These are phyloP conservation scores for Iris pallida DNA, from an alignment of 116 monocot species.

Conservation along the genomic window DNA sequence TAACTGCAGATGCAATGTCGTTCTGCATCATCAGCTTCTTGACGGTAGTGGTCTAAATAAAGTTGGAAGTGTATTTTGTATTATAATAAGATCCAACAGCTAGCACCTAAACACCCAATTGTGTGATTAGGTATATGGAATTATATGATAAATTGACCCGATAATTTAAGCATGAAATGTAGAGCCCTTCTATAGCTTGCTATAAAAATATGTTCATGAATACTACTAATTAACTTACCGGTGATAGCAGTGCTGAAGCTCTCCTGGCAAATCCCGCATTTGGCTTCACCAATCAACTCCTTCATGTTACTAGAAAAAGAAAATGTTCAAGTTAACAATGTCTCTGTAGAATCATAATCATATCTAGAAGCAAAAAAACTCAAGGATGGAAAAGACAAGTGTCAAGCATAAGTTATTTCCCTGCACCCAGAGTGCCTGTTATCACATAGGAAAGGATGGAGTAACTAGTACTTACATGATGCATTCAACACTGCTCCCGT, in stretches of 20 bases:
- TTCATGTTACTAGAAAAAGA: slow-evolving; percentile 69
- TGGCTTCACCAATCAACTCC: slow-evolving; percentile 85
- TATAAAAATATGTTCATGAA: background rate
- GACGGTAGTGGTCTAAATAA: no score
- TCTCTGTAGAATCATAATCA: background rate
- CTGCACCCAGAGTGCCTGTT: background rate
- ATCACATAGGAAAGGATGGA: background rate
- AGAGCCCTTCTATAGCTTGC: background rate
- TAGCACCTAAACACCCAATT: no score
- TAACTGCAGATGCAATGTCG: no score
- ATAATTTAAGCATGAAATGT: no score
- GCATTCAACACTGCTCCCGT: slow-evolving; percentile 92
- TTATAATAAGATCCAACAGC: no score
- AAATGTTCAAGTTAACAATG: slow-evolving; percentile 1
- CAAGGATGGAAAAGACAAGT: background rate
- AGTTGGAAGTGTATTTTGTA: no score
- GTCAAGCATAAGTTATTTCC: no score
- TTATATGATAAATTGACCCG: no score
- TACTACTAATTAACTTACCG: slow-evolving; percentile 25
- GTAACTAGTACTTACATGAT: slow-evolving; percentile 52
- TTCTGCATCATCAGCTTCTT: no score
- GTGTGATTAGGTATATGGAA: no score
- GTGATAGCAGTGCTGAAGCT: slow-evolving; percentile 83
- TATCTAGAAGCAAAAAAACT: background rate
- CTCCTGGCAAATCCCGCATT: slow-evolving; percentile 84